These are phyloP conservation scores for Pseudohyphozyma bogoriensis DNA, from an alignment of 768 basidiomycete species.

Conservation along the genomic window DNA sequence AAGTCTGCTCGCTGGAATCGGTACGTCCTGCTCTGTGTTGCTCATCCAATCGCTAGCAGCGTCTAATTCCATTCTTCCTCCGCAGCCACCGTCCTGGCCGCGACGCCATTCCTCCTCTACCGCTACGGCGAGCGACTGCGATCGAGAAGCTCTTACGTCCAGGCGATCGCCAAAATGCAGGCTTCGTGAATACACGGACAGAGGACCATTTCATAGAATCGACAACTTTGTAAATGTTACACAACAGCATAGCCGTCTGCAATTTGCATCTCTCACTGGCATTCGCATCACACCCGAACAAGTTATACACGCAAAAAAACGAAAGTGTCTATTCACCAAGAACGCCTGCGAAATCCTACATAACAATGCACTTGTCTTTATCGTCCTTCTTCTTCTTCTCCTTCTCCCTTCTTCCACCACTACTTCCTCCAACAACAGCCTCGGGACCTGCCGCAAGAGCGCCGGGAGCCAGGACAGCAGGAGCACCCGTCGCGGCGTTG, in stretches of 20 bases:
- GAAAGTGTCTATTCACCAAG: neutral
- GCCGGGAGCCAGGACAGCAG: neutral
- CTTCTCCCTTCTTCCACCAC: constrained; percentile 24
- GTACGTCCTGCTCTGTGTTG: too few species aligned
- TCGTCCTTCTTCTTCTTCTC: constrained; percentile 41
- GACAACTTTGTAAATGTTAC: too few species aligned
- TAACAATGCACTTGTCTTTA: constrained; percentile 50
- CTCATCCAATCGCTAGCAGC: neutral
- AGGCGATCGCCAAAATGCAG: too few species aligned
- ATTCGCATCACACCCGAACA: too few species aligned
- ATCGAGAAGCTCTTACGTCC: constrained; percentile 12
- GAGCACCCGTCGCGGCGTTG: neutral
- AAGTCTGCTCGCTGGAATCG: constrained; percentile 15
- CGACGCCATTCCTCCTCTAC: constrained; percentile 23
- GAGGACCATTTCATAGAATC: too few species aligned
- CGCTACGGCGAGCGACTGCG: constrained; percentile 11
- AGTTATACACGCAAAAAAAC: neutral
- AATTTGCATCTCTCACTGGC: too few species aligned
- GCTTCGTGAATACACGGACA: too few species aligned
- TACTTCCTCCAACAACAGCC: constrained; percentile 28
- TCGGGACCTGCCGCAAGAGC: neutral
- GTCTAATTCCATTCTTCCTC: neutral
- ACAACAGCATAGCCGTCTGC: too few species aligned
- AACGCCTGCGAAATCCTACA: too few species aligned
- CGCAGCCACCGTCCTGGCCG: constrained; percentile 7